Percentiles rank a stretch among this genome's conserved stretches.
phyloP scores from a whole-genome alignment of 441 rosid genomes.

The Macaranga tanarius region DNA sequence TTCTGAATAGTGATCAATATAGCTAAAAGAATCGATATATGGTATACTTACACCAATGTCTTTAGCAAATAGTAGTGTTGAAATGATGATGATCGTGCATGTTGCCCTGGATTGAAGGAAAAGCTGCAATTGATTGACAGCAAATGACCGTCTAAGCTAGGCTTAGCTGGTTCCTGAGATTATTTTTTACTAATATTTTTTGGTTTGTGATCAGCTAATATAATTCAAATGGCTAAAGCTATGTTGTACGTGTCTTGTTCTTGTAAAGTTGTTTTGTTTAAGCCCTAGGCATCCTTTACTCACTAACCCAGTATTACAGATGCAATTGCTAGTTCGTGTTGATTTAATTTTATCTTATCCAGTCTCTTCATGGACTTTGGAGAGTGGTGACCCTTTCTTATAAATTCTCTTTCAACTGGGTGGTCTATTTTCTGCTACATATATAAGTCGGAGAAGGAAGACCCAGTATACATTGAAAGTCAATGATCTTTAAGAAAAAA shows the following conservation, averaged over 20 bases:
- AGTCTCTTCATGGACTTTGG: background rate
- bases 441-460: background rate
- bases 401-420: background rate
- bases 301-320: background rate
- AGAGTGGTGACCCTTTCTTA: background rate
- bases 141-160: background rate
- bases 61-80: background rate
- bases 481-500: background rate
- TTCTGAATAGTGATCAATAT: background rate
- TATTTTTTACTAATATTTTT: background rate
- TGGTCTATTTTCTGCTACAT: too few relatives aligned
- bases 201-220: background rate
- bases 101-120: background rate
- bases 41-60: background rate
- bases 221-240: background rate
- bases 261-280: background rate
- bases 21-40: background rate
- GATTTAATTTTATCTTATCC: background rate
- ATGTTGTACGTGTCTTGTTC: background rate
- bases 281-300: background rate
- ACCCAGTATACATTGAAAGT: background rate
- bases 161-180: background rate
- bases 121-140: constrained; percentile 14
- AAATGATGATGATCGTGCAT: background rate
- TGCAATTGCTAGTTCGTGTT: background rate